Base-by-base conservation (phyloP, 495 filamentous ascomycete genomes). In the Aspergillus steynii region DNA sequence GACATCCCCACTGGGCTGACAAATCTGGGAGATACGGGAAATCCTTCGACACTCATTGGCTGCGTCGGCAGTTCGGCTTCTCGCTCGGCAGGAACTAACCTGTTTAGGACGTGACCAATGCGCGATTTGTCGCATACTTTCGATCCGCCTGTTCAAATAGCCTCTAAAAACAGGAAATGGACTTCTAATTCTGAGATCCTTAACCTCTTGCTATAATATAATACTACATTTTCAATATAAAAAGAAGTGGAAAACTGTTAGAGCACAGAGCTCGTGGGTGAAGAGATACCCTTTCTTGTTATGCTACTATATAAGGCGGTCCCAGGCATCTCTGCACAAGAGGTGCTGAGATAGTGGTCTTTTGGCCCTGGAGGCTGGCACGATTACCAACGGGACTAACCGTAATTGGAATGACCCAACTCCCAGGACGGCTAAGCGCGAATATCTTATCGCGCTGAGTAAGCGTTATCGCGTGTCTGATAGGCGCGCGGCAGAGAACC, bases 1-100 rank as follows among this genome's bases (percentile, higher is more conserved):
- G 58, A 5, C 20, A 29, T 47, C 56, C 31, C 56, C 62, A 26
- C 55, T 12, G 42, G 9, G 45, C 10, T 59, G 32, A 49, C 42
- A 29, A 59, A 49, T 52, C 14, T 1, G 32, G 9, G 5, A 5
- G 7, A 42, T 14, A 42, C 9, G 37, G 20, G 10, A 42, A 15
- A 42, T 42, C 1, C 1, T 4, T 14, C 25, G 25, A 28, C 25
- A 14, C 25, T 52, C 29, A 49, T 52, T 59, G 56, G 42, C n/a
- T 37, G 28, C 12, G 4, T 34, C 47, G 47, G 56, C 27, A n/a
- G 37, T 14, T 42, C 37, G 37, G 37, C 37, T 10, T 12, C 37
- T 12, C 37, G 37, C 25, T 29, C 29, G 37, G 28, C 29, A 29
- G 27, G 15, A 12, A 10, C 32, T 55, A 46, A 10, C 10, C 12